These are phyloP conservation scores for Reticulascus tulasneorum DNA, from an alignment of 2,329 filamentous ascomycete species.

Conservation along the genomic window DNA sequence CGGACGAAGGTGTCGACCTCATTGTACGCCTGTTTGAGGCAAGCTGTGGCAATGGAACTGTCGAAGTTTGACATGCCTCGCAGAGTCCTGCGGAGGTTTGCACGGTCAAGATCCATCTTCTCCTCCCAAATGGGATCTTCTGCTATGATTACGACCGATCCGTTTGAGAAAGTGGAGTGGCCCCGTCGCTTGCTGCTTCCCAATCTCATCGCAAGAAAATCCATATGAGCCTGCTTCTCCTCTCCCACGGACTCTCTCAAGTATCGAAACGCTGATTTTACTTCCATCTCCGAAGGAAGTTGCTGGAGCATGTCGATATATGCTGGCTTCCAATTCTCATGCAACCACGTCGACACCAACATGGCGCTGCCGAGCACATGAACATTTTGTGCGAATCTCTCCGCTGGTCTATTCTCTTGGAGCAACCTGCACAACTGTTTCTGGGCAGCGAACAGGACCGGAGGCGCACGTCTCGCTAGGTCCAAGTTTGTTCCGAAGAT, in stretches of 20 bases:
- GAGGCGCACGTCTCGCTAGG: not conserved
- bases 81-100: not conserved
- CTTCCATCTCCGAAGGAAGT: not conserved
- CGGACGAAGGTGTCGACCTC: not conserved
- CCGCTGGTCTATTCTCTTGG: not conserved
- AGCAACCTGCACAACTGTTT: not conserved
- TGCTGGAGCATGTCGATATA: not conserved
- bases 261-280: not conserved
- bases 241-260: not conserved
- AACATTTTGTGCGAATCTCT: not conserved
- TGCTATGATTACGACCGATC: not conserved
- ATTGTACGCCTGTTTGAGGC: not conserved
- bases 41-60: not conserved
- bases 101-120: not conserved
- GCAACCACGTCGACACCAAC: not conserved
- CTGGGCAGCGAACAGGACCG: not conserved
- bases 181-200: not conserved
- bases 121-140: not conserved
- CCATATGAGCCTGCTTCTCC: not conserved
- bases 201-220: not conserved
- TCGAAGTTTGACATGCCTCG: not conserved
- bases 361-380: not conserved
- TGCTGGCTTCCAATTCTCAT: not conserved
- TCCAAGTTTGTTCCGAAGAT: not conserved
- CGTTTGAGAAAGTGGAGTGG: not conserved